Evolutionary conservation across 805 yeast genomes (phyloP).

Genomic region (Zygosaccharomyces rouxii): DNA sequence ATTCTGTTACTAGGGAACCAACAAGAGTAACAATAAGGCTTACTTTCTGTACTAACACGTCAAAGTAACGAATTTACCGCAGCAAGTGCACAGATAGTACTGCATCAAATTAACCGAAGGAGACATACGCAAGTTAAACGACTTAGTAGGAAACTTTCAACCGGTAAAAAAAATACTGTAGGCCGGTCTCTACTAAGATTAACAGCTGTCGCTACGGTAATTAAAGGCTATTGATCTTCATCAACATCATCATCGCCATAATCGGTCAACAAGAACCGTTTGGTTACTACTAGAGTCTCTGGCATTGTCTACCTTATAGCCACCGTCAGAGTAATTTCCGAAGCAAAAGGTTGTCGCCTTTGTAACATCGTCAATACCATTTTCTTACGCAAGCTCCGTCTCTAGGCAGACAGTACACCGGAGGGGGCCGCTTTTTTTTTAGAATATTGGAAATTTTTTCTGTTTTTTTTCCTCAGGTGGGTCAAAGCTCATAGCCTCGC

Average conservation of each 20-base stretch:
- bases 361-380: background rate
- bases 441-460: background rate
- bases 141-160: conserved; percentile 3
- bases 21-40: conserved; percentile 1
- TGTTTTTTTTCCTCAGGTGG: background rate
- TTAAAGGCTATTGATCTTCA: background rate
- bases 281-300: background rate
- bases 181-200: background rate
- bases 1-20: conserved; percentile 3
- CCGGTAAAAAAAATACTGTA: background rate
- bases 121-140: background rate
- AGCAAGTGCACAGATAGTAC: background rate
- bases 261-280: background rate
- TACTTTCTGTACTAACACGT: background rate
- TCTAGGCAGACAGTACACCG: background rate
- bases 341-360: background rate
- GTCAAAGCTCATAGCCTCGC: conserved; percentile 5
- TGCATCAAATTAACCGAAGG: background rate
- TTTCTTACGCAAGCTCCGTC: background rate
- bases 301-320: background rate
- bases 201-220: background rate
- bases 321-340: too few species aligned
- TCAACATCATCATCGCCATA: background rate
- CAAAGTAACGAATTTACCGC: conserved; percentile 6
- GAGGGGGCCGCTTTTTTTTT: background rate